Base-by-base conservation (phyloP, 2,329 filamentous ascomycete species). In the Colletotrichum sp. region DNA sequence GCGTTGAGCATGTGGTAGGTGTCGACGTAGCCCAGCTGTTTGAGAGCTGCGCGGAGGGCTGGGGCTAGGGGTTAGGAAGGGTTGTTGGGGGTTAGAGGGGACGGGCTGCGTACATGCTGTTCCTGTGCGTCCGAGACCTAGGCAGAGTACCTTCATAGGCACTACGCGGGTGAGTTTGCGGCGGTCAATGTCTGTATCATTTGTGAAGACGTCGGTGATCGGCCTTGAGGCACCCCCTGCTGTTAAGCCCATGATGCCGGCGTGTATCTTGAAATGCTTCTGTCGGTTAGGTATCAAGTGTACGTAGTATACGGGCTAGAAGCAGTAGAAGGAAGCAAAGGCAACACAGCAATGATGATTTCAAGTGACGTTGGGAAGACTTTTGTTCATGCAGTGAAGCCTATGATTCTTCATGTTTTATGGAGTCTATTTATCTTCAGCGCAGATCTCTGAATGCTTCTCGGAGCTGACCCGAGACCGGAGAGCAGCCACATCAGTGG, bases 131-230 rank as follows among this genome's bases (percentile, higher is more conserved):
- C 92, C 92, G 21, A 95, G 88, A 62, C 93, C 93, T 1, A 95
- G 88, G 63, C 93, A 90, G 39, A 95, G 90, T 63, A 95, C 91
- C 82, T 91, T 91, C 93, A 95, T 95, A 39, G 93, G 93, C 68
- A 94, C 92, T 36, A 87, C 90, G 72, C 93, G 92, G 75, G 88
- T 89, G 83, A 92, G 93, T 87, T 92, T 86, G 79, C 91, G 88
- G 66, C 91, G 88, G 84, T 95, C 92, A 83, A 95, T 93, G 81
- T 92, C 90, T 57, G 92, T 94, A 81, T 94, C 92, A 78, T 83
- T 86, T 69, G 92, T 94, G 84, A 93, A 92, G 81, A 92, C 85
- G 82, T 92, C 90, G 68, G 90, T 92, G 55, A 88, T 81, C 26
- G 90, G 90, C 80, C 88, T 82, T 26, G 76, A 34, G 15, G 18